Conservation (phyloP, 1,139 yeast genomes). For the Scheffersomyces quercinus region DNA sequence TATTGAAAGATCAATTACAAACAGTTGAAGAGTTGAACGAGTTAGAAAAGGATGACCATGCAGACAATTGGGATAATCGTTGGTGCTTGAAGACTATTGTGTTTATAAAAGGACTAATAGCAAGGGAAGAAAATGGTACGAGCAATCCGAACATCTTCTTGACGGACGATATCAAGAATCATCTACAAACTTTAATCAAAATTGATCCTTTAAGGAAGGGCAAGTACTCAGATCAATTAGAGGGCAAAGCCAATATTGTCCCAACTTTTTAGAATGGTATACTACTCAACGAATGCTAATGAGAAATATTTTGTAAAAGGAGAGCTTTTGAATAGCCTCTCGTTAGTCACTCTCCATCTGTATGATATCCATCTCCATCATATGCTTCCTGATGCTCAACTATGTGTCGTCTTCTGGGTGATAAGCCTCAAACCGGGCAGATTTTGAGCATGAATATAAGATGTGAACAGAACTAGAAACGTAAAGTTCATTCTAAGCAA, state of each 20-base stretch:
- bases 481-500: too few species aligned
- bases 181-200: slow-evolving; percentile 43
- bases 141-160: slow-evolving; percentile 8
- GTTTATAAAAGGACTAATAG: slow-evolving; percentile 39
- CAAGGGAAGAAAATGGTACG: slow-evolving; percentile 13
- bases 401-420: too few species aligned
- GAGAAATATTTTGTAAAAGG: not conserved
- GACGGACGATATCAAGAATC: slow-evolving; percentile 27
- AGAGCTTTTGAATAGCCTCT: not conserved
- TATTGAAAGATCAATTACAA: slow-evolving; percentile 40
- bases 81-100: slow-evolving; percentile 69
- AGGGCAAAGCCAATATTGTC: slow-evolving; percentile 12
- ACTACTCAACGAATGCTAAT: not conserved
- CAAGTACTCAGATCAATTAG: slow-evolving; percentile 51
- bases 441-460: too few species aligned
- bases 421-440: too few species aligned
- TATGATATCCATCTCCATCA: too few species aligned
- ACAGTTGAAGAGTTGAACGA: slow-evolving; percentile 57
- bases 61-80: slow-evolving; percentile 52
- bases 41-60: slow-evolving; percentile 57
- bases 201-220: slow-evolving; percentile 73
- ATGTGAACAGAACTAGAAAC: too few species aligned
- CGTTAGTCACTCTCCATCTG: too few species aligned
- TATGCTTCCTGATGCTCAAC: too few species aligned
- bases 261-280: not conserved